Base-by-base conservation (phyloP, 169 alveolate genomes). In the Theileria luwenshuni region DNA sequence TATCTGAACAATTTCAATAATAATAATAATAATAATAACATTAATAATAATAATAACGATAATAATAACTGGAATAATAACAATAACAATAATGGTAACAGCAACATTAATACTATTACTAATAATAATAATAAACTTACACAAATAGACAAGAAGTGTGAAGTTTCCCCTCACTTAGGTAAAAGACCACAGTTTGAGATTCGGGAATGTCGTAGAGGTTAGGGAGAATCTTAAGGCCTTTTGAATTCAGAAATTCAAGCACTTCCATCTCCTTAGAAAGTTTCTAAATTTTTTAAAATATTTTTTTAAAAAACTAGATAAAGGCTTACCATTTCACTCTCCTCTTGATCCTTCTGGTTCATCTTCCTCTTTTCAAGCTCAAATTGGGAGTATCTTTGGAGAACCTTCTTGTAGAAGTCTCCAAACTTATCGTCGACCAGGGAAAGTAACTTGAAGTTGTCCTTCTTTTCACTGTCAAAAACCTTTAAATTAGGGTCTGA, bases 131-230 rank as follows among this genome's bases (percentile, higher is more conserved):
- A 56, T 13, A 19, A 19, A 73, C 83, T 6, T 73, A 73, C 83
- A 81, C 74, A 21, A 81, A 48, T 13, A 81, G 59, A 41, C 83
- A 81, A 5, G 89, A 81, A 21, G 85, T 73, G 49, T 81, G 89
- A 12, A 81, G 58, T 7, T 33, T 48, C 25, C 84, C 84, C 48
- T 74, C 67, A 0, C 60, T 69, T 12, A 60, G 76, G 71, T 74
- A 81, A 49, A 64, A 73, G 17, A 68, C 83, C 3, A 67, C 70
- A 33, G 41, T 64, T 21, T 73, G 85, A 33, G 63, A 38, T 35
- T 72, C 67, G 5, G 89, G 89, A 15, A 81, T 67, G 27, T 72
- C 62, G 56, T 63, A 81, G 8, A 74, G 48, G 42, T 67, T 47
- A 47, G 43, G 47, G n/a, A 19, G 19, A 33, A 81, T 19, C 49